Base-by-base conservation (phyloP, 306 rosid species). In the Neltuma alba region DNA sequence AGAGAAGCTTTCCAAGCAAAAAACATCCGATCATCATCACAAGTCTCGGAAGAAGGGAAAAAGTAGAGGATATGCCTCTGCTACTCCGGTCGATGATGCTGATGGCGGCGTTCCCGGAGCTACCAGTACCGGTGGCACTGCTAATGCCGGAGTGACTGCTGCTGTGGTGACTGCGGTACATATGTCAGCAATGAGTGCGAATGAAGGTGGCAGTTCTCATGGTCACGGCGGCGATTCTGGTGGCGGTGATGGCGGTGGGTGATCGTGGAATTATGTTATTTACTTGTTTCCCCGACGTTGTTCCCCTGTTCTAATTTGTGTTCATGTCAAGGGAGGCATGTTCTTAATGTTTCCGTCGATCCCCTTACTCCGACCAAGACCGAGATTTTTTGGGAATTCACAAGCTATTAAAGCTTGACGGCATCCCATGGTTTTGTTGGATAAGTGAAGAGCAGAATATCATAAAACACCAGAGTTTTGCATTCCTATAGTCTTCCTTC, bases 81-180 rank as follows among this genome's bases (percentile, higher is more conserved):
- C 83, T n/a, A 52, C 54, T 65, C 30, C 63, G 14, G 75, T 44
- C 34, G 74, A n/a, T 70, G 71, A 52, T 67, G 85, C 1, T 65
- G 88, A 30, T 20, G 81, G 21, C 76, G 64, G 76, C 72, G 36
- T 65, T 71, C 27, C 74, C 33, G 87, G 81, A 58, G 42, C 60
- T 28, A 62, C 55, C 68, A 67, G 41, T 8, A 1, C 62, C 16
- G 40, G 74, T 5, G 70, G 80, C 72, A 52, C 3, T 16, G 88
- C 3, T n/a, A 87, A 76, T 66, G 82, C 80, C 2, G 91, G 70
- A 72, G 77, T 68, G 9, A 73, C 80, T 58, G 82, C 81, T 67
- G 82, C 79, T 45, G 65, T 66, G 38, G 71, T 80, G 72, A 71
- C 42, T 48, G 47, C 85, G 9, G 75, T 81, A 55, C 76, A 84